These are phyloP conservation scores for Nicotiana otophora DNA, from an alignment of 257 asterid genomes.

Conservation along the genomic window DNA sequence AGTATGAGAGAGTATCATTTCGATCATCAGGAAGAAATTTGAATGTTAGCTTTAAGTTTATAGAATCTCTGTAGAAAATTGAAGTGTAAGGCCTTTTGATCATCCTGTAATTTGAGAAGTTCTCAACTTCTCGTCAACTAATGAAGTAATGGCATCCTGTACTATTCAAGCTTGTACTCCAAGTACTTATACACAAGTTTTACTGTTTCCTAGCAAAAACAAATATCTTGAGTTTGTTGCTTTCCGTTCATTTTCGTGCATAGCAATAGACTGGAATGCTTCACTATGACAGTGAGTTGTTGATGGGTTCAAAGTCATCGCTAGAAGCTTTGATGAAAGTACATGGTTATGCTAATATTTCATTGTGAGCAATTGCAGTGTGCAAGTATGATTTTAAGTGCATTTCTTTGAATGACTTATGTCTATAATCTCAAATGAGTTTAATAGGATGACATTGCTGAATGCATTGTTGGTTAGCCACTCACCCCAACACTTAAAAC, in stretches of 20 bases:
- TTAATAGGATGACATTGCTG: not conserved
- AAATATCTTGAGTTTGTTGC: not conserved
- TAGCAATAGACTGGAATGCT: not conserved
- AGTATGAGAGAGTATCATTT: not conserved
- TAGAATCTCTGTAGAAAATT: not conserved
- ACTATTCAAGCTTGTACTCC: not conserved
- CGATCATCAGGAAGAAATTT: not conserved
- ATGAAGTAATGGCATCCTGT: not conserved
- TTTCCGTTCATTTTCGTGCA: not conserved
- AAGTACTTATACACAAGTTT: not conserved
- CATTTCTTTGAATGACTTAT: not conserved
- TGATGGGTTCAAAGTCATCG: not conserved
- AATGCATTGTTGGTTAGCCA: not conserved
- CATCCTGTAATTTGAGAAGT: not conserved
- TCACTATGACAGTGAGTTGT: not conserved
- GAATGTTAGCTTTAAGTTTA: not conserved
- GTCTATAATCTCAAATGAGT: not conserved
- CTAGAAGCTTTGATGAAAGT: not conserved
- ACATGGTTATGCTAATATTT: not conserved
- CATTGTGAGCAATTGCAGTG: not conserved
- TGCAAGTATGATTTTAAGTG: not conserved
- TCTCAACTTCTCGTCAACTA: not conserved
- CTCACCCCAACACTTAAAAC: too few relatives aligned
- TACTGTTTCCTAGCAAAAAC: not conserved
- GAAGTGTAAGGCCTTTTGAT: not conserved